Percentiles rank a stretch among this genome's conserved stretches.
Evolutionary conservation across 345 rosid genomes (phyloP).

Genomic region (Erysimum cheiranthoides): DNA sequence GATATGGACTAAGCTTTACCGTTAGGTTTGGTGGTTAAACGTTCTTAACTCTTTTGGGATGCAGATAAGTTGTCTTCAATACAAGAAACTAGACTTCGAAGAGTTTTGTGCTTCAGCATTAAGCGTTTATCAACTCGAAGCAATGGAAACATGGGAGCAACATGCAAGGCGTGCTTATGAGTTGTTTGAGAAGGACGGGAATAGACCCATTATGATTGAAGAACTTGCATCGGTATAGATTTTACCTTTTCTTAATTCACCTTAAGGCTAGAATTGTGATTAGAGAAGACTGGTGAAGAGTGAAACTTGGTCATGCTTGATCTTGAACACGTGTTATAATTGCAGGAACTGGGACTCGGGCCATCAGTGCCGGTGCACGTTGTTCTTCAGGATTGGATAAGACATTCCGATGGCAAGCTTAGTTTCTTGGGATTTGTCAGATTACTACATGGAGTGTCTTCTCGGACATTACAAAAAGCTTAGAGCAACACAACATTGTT

Average conservation of each 20-base stretch:
- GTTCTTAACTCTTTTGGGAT: not conserved
- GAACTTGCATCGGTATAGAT: conserved; percentile 82
- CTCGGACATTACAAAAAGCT: conserved; percentile 75
- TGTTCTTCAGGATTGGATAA: conserved; percentile 92
- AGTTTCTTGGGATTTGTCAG: conserved; percentile 90
- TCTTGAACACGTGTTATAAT: conserved; percentile 19
- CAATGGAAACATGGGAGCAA: conserved; percentile 87
- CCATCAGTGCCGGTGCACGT: conserved; percentile 88
- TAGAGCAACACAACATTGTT: conserved; percentile 46
- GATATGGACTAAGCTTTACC: not conserved
- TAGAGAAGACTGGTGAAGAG: conserved; percentile 20
- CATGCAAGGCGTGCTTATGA: conserved; percentile 85
- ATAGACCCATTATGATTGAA: conserved; percentile 84
- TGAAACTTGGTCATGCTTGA: not conserved
- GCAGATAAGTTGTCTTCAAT: conserved; percentile 81
- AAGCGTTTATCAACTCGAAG: conserved; percentile 93
- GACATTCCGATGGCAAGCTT: conserved; percentile 88
- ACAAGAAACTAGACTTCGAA: conserved; percentile 84
- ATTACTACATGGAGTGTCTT: conserved; percentile 87
- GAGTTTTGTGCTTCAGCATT: conserved; percentile 92
- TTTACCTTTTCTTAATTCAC: not conserved
- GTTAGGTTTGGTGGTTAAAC: conserved; percentile 8
- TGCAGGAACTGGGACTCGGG: conserved; percentile 90
- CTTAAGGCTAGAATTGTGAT: not conserved
- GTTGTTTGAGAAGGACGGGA: conserved; percentile 88